Conservation (phyloP, 78 protist species). For the Monosiga brevicollis region DNA sequence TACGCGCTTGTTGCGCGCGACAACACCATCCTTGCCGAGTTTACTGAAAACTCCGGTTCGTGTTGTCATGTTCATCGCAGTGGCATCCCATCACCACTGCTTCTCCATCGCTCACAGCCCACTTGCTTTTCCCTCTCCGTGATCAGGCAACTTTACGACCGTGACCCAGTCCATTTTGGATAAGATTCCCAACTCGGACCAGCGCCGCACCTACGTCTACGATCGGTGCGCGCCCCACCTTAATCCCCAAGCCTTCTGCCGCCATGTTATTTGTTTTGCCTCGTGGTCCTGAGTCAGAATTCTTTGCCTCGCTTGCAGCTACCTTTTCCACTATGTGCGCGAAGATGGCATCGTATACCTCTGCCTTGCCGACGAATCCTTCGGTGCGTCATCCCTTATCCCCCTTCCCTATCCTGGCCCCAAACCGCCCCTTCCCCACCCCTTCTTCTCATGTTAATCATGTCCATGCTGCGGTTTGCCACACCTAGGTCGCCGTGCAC, state of each 20-base stretch:
- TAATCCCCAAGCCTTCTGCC: neutral
- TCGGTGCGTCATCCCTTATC: slow-evolving; percentile 20
- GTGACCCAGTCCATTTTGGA: slow-evolving; percentile 19
- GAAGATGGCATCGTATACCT: slow-evolving; percentile 53
- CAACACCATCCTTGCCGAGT: slow-evolving; percentile 64
- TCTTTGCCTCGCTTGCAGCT: no score
- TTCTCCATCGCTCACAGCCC: no score
- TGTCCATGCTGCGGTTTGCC: neutral
- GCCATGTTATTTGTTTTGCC: no score
- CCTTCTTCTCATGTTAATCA: neutral
- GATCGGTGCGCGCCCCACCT: neutral
- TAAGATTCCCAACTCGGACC: slow-evolving; percentile 13
- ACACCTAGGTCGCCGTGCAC: neutral
- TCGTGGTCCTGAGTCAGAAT: no score
- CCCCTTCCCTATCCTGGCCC: no score
- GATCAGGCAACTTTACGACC: slow-evolving; percentile 11
- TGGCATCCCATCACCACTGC: no score
- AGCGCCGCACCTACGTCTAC: no score
- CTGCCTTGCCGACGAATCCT: slow-evolving; percentile 80
- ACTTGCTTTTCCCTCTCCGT: no score
- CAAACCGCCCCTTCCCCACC: no score
- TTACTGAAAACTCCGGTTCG: slow-evolving; percentile 20
- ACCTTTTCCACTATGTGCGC: slow-evolving; percentile 70
- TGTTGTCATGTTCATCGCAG: no score
- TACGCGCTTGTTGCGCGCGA: slow-evolving; percentile 71